Conservation (phyloP, 2,329 filamentous ascomycete species). For the Cladophialophora yegresii region DNA sequence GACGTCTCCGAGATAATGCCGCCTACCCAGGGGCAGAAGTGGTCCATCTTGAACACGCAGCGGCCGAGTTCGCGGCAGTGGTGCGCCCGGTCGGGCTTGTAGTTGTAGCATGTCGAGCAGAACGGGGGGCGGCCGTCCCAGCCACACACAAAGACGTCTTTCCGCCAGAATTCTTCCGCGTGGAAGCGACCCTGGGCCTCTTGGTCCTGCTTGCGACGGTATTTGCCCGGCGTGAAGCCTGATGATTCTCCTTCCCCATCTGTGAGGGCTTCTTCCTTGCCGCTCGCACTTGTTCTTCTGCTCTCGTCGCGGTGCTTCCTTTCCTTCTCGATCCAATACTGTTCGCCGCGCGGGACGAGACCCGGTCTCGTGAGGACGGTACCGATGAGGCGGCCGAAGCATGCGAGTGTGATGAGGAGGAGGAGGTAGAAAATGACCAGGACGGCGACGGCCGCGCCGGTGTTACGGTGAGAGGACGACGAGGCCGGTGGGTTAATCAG, state of each 20-base stretch:
- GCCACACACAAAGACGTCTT: slow-evolving; percentile 82
- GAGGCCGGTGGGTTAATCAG: slow-evolving; percentile 58
- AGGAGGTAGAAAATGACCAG: slow-evolving; percentile 73
- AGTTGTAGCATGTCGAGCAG: slow-evolving; percentile 80
- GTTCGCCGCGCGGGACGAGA: slow-evolving; percentile 66
- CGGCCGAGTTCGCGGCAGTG: slow-evolving; percentile 80
- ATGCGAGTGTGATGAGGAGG: slow-evolving; percentile 63
- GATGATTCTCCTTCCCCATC: slow-evolving; percentile 9
- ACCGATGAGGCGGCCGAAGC: slow-evolving; percentile 71
- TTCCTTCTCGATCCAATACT: slow-evolving; percentile 40
- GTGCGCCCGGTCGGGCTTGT: slow-evolving; percentile 85
- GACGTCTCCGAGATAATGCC: slow-evolving; percentile 83
- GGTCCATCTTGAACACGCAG: slow-evolving; percentile 89
- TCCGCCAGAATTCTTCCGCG: slow-evolving; percentile 48
- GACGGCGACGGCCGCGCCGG: slow-evolving; percentile 66
- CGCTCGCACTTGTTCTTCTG: slow-evolving; percentile 6
- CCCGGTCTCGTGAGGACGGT: slow-evolving; percentile 71
- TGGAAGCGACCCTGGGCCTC: slow-evolving; percentile 29
- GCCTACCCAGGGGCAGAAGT: slow-evolving; percentile 95
- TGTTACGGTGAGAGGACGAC: slow-evolving; percentile 46
- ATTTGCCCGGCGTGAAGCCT: slow-evolving; percentile 18
- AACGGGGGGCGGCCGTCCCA: slow-evolving; percentile 80
- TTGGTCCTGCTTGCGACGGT: slow-evolving; percentile 34
- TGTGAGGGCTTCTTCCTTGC: slow-evolving; percentile 28
- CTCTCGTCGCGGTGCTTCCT: slow-evolving; percentile 32